Evolutionary conservation across 2,329 filamentous ascomycete species (phyloP).

Genomic region (Xylariaceae sp.): DNA sequence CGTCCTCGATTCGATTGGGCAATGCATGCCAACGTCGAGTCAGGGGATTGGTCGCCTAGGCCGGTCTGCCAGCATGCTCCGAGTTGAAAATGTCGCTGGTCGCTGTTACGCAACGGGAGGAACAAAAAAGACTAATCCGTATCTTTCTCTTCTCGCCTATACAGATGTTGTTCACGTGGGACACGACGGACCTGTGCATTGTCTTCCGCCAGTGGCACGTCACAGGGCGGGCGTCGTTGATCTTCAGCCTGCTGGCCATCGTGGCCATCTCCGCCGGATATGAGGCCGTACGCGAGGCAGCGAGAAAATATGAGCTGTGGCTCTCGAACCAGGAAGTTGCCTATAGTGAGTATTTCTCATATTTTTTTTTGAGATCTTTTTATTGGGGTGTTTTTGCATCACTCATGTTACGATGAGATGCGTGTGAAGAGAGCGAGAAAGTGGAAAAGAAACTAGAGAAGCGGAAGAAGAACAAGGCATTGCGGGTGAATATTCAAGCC

Average conservation of each 20-base stretch:
- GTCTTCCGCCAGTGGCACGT: slow-evolving; percentile 91
- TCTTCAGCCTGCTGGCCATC: slow-evolving; percentile 79
- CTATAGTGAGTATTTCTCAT: slow-evolving; percentile 46
- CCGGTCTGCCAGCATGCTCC: not conserved
- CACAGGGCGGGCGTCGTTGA: slow-evolving; percentile 65
- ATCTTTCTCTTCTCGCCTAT: not conserved
- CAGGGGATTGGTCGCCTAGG: not conserved
- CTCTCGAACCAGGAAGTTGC: slow-evolving; percentile 46
- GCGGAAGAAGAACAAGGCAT: not conserved
- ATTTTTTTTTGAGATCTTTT: not conserved
- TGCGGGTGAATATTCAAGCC: no score
- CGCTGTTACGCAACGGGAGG: not conserved
- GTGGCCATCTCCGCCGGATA: slow-evolving; percentile 85
- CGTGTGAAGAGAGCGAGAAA: not conserved
- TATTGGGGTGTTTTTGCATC: not conserved
- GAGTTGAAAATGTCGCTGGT: no score
- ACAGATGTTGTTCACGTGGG: slow-evolving; percentile 98
- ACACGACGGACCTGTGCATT: slow-evolving; percentile 89
- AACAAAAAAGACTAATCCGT: slow-evolving; percentile 5
- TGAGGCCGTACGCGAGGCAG: slow-evolving; percentile 76
- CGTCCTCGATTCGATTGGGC: not conserved
- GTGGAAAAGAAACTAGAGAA: slow-evolving; percentile 2
- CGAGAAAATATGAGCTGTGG: slow-evolving; percentile 69
- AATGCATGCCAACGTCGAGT: not conserved
- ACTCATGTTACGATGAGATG: not conserved